A percentile compares a stretch with the other conserved stretches of the same genome.
These are phyloP conservation scores for Pythium phragmiticola DNA, from an alignment of 352 stramenopile species.

Conservation along the genomic window DNA sequence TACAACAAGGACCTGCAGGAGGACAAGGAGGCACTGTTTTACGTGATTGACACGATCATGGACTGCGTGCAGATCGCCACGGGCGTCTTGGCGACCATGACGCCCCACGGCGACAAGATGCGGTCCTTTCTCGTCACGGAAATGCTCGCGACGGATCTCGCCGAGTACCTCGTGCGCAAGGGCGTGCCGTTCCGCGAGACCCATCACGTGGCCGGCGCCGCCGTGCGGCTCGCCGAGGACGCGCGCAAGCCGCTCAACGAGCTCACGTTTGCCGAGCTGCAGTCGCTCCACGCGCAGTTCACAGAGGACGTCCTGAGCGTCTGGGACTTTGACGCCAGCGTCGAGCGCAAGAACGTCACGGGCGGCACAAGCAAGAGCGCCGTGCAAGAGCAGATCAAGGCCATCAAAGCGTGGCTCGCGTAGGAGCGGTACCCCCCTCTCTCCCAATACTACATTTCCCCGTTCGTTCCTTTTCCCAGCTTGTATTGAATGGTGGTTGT, in stretches of 20 bases:
- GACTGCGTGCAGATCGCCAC: constrained; percentile 97
- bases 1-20: constrained; percentile 99
- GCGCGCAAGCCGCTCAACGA: constrained; percentile 77
- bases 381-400: constrained; percentile 77
- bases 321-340: constrained; percentile 90
- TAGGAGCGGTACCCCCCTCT: background rate
- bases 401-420: constrained; percentile 71
- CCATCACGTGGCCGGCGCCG: constrained; percentile 97
- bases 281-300: constrained; percentile 87
- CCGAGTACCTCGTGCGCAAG: constrained; percentile 98
- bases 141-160: constrained; percentile 99
- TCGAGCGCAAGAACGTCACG: constrained; percentile 90
- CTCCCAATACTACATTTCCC: too few species aligned
- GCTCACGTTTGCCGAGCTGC: constrained; percentile 91
- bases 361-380: constrained; percentile 80
- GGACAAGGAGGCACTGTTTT: constrained; percentile 98
- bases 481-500: too few species aligned
- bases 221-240: constrained; percentile 92
- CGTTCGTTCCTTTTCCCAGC: too few species aligned
- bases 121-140: constrained; percentile 95
- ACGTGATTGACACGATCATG: constrained; percentile 96
- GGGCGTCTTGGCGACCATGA: constrained; percentile 96
- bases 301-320: constrained; percentile 87
- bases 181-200: constrained; percentile 99
- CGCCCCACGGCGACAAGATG: constrained; percentile 93